Percentiles rank a stretch among this genome's conserved stretches.
Conservation (phyloP, 2,329 filamentous ascomycete species). For the Neofusicoccum sp. region DNA sequence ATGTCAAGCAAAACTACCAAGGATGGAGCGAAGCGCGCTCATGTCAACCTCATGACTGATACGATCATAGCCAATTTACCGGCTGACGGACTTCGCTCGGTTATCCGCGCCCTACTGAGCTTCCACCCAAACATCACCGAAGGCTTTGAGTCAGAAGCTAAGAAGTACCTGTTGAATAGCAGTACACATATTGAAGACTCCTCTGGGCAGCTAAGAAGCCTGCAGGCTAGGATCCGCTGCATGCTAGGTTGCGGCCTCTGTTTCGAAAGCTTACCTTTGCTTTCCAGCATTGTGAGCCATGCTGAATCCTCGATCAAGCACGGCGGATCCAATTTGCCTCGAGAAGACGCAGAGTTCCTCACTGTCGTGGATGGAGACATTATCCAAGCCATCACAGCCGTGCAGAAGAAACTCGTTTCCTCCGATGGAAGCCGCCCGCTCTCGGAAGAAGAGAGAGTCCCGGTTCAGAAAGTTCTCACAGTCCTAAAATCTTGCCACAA, state of each 20-base stretch:
- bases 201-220: neutral
- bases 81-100: constrained; percentile 42
- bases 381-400: constrained; percentile 40
- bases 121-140: constrained; percentile 34
- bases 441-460: constrained; percentile 22
- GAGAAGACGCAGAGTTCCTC: neutral
- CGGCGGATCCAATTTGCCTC: neutral
- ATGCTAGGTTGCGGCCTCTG: constrained; percentile 38
- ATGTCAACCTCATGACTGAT: constrained; percentile 54
- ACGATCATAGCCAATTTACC: constrained; percentile 49
- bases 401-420: constrained; percentile 36
- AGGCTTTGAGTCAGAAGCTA: constrained; percentile 37
- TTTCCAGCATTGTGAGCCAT: neutral
- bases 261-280: constrained; percentile 32
- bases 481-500: no score
- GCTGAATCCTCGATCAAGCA: no score
- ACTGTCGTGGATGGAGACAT: constrained; percentile 37
- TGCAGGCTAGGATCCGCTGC: constrained; percentile 30
- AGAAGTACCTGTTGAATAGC: constrained; percentile 31
- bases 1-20: no score
- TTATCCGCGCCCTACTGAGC: constrained; percentile 39
- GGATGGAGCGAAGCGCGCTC: constrained; percentile 28
- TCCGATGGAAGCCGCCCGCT: constrained; percentile 26
- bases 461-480: constrained; percentile 20
- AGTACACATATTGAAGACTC: neutral